Base-by-base conservation (phyloP, 169 alveolate genomes). In the Plasmodium gallinaceum region DNA sequence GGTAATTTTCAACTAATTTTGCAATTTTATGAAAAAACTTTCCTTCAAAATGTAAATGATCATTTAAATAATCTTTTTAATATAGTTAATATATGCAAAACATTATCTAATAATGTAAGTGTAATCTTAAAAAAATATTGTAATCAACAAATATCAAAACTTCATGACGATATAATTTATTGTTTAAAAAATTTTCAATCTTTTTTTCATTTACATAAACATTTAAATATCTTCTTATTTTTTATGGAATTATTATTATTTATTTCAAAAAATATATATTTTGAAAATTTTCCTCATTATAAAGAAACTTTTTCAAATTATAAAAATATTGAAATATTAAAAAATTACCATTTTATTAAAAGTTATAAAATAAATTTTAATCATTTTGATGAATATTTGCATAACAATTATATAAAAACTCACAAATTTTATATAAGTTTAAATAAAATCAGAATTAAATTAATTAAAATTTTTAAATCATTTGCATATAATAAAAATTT, bases 241-340 rank as follows among this genome's bases (percentile, higher is more conserved):
- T 5, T 78, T 24, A 78, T 78, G 10, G 65, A 78, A 42, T 78
- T 78, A 22, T 65, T 78, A 78, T 5, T 78, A 22, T 78, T 78
- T 69, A 78, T 78, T 46, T 78, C 89, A 1, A 78, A 78, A 65
- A 78, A 78, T 78, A 78, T 78, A 14, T 78, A 64, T 78, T 78
- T 78, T 37, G 89, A 78, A 66, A 78, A 64, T 32, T 78, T 78
- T 16, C 89, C 89, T 3, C 89, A 78, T 65, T 78, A 76, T 64
- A 78, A 78, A 45, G 76, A 78, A 65, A 70, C 78, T 3, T 78
- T 78, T 78, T 78, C 89, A 7, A 78, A 62, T 51, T 62, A 58
- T 70, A 37, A 62, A 64, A 51, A 58, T 78, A 58, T 78, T 5
- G 89, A 78, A 48, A 46, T 78, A 7, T 64, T 78, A 54, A 78